phyloP scores from a whole-genome alignment of 2,329 filamentous ascomycete species.

The Verticillium isaacii region DNA sequence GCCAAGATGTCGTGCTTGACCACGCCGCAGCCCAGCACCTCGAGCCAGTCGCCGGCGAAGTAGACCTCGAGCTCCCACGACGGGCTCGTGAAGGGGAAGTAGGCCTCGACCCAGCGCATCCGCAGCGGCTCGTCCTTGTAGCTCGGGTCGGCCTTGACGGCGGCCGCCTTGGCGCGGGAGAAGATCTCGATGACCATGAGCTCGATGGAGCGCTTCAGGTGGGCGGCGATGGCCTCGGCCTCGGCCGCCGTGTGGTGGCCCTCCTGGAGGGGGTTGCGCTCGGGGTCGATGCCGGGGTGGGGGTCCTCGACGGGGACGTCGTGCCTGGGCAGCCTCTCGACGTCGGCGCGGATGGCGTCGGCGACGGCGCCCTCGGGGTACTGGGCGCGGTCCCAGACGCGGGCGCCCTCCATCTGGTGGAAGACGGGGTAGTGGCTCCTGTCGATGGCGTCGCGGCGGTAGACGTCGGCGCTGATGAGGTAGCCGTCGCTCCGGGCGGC shows the following conservation, averaged over 20 bases:
- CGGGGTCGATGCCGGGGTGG: constrained; percentile 70
- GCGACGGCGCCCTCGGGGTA: constrained; percentile 55
- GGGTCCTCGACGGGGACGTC: constrained; percentile 75
- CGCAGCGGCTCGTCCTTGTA: constrained; percentile 66
- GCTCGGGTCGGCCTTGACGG: constrained; percentile 43
- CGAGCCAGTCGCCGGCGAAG: constrained; percentile 92
- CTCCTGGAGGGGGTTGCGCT: constrained; percentile 78
- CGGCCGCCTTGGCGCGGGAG: constrained; percentile 66
- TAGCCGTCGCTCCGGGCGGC: constrained; percentile 71
- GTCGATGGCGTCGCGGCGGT: constrained; percentile 91
- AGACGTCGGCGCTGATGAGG: constrained; percentile 90
- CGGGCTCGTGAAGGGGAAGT: constrained; percentile 94
- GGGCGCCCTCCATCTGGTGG: constrained; percentile 96
- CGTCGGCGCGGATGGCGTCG: constrained; percentile 63
- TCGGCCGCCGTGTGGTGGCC: constrained; percentile 68
- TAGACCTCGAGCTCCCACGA: constrained; percentile 96
- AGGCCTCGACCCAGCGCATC: constrained; percentile 93
- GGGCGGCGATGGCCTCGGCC: constrained; percentile 74
- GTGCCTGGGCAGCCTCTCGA: constrained; percentile 69
- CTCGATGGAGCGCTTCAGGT: constrained; percentile 87
- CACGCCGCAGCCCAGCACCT: constrained; percentile 90
- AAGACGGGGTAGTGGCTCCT: constrained; percentile 94
- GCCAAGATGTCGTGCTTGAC: constrained; percentile 77
- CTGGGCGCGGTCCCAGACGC: constrained; percentile 74
- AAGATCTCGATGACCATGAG: constrained; percentile 89